Conservation (phyloP, 139 green algal species). For the Ulvella scutata region DNA sequence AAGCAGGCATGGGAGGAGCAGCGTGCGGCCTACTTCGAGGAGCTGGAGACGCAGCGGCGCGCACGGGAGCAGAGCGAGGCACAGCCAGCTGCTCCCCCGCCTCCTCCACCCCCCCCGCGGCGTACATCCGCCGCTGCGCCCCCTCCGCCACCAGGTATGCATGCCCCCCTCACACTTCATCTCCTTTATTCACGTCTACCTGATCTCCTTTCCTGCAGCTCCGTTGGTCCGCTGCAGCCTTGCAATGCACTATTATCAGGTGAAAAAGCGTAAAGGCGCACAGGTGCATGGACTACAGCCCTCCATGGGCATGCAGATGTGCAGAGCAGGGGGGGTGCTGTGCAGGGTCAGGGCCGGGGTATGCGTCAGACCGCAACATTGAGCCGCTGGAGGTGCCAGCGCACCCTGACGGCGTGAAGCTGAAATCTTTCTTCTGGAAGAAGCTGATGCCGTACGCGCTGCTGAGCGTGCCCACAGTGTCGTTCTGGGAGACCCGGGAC, state of each 20-base stretch:
- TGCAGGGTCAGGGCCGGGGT: neutral
- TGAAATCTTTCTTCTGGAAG: slow-evolving; percentile 4
- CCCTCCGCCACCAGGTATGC: too few species aligned
- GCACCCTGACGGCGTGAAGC: neutral
- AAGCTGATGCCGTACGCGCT: neutral
- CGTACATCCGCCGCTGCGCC: neutral
- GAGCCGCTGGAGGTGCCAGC: neutral
- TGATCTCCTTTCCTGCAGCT: too few species aligned
- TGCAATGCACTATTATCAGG: too few species aligned
- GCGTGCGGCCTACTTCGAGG: neutral
- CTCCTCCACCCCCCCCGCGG: neutral
- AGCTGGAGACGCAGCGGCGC: neutral
- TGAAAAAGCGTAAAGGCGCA: too few species aligned
- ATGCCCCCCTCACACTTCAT: too few species aligned
- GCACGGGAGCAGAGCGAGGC: neutral
- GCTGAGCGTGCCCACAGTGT: neutral
- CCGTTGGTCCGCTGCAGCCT: too few species aligned
- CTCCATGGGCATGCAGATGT: too few species aligned
- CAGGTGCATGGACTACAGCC: too few species aligned
- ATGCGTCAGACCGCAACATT: neutral
- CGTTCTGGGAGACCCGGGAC: neutral
- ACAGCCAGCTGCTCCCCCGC: neutral
- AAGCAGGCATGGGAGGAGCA: neutral
- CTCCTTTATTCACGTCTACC: too few species aligned
- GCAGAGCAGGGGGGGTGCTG: too few species aligned